These are phyloP conservation scores for Leccinum ochraceum DNA, from an alignment of 768 basidiomycete species.

Conservation along the genomic window DNA sequence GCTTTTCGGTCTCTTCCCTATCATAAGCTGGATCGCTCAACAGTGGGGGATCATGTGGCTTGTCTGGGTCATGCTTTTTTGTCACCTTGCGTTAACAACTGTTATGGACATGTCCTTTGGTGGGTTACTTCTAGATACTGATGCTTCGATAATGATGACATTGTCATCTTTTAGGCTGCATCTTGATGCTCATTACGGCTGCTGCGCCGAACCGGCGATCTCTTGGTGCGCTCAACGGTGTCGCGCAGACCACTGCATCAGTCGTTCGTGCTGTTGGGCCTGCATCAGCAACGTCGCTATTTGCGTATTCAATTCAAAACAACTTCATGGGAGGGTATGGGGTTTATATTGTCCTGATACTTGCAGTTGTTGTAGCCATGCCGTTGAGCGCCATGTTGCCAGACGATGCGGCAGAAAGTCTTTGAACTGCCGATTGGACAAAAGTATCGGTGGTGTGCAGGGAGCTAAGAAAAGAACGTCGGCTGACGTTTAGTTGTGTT, in stretches of 20 bases:
- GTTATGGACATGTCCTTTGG: conserved; percentile 37
- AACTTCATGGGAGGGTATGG: conserved; percentile 39
- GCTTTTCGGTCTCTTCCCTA: conserved; percentile 34
- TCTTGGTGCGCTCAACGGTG: conserved; percentile 70
- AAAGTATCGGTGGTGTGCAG: neutral
- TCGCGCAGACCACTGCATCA: conserved; percentile 33
- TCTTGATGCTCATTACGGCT: conserved; percentile 69
- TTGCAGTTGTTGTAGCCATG: conserved; percentile 15
- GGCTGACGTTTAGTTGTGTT: conserved; percentile 12
- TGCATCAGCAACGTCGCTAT: conserved; percentile 34
- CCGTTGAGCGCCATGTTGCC: conserved; percentile 27
- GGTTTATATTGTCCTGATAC: conserved; percentile 34
- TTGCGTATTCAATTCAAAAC: conserved; percentile 38
- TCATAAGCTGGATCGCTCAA: conserved; percentile 30
- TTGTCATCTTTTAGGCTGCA: conserved; percentile 46
- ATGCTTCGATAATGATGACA: conserved; percentile 6
- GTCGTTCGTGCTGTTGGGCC: conserved; percentile 37
- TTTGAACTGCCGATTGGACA: conserved; percentile 19
- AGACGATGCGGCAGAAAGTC: conserved; percentile 17
- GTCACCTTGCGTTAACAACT: conserved; percentile 25
- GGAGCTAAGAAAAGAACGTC: neutral
- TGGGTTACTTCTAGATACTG: conserved; percentile 15
- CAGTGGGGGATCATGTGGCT: conserved; percentile 23
- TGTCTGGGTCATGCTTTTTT: conserved; percentile 30
- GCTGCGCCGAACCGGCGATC: conserved; percentile 65